Conservation (phyloP, 129 eudicot species). For the Artemisia tridentata region DNA sequence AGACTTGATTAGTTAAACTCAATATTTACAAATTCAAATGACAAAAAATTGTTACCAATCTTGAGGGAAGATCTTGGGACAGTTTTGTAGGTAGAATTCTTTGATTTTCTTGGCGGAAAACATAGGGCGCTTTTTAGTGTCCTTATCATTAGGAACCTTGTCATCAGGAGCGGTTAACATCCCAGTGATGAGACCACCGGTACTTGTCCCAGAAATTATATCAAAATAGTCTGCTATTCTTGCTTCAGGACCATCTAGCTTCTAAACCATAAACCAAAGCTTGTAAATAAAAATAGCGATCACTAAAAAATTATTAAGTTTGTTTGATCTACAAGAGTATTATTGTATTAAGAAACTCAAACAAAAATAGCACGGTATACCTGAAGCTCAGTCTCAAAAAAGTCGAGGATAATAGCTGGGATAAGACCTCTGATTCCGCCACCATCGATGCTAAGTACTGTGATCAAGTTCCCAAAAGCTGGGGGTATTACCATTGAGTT, state of each 20-base stretch:
- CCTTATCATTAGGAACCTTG: too few species aligned
- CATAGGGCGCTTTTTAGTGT: conserved; percentile 6
- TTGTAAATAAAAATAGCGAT: not conserved
- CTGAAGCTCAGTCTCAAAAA: conserved; percentile 34
- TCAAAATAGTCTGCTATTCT: too few species aligned
- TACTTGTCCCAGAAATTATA: conserved; percentile 9
- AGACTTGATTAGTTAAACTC: not conserved
- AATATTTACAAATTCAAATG: not conserved
- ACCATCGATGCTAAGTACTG: conserved; percentile 42
- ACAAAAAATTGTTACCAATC: conserved; percentile 6
- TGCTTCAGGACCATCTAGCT: not conserved
- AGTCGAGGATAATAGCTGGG: conserved; percentile 35
- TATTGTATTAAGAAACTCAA: not conserved
- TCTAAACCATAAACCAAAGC: not conserved
- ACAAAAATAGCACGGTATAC: conserved; percentile 9
- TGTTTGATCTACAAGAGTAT: not conserved
- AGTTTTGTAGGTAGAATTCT: conserved; percentile 4
- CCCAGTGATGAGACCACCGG: conserved; percentile 16
- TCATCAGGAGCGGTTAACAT: conserved; percentile 21
- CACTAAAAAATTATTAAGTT: not conserved
- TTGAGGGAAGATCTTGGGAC: conserved; percentile 23
- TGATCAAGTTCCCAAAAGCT: conserved; percentile 18
- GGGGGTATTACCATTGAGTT: conserved; percentile 29
- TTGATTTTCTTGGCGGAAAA: conserved; percentile 4
- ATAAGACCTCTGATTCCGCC: conserved; percentile 45